Conservation (phyloP, 2,329 filamentous ascomycete genomes). For the Cladosporium sp. region DNA sequence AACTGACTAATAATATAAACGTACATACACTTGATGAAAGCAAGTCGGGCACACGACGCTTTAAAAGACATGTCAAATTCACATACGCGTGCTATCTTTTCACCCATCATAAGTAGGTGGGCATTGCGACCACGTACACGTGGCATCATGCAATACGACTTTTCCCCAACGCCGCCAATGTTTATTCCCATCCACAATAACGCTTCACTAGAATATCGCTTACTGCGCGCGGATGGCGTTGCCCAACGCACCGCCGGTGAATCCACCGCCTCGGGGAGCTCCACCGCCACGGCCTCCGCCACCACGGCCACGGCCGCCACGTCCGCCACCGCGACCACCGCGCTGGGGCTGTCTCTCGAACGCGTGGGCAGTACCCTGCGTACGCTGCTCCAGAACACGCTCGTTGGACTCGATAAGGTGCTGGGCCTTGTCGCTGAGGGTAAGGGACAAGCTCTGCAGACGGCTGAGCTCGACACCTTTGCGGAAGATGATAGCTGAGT, state of each 20-base stretch:
- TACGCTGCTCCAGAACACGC: constrained; percentile 93
- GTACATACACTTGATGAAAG: neutral
- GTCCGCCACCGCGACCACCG: constrained; percentile 59
- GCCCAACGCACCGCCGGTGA: constrained; percentile 77
- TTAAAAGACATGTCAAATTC: constrained; percentile 18
- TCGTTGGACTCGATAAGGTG: constrained; percentile 96
- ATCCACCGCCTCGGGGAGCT: constrained; percentile 71
- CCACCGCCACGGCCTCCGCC: constrained; percentile 55
- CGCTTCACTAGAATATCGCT: constrained; percentile 14
- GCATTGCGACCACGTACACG: constrained; percentile 14
- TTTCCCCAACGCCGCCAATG: constrained; percentile 19
- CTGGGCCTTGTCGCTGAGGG: constrained; percentile 93
- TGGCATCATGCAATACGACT: constrained; percentile 19
- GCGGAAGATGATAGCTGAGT: constrained; percentile 95
- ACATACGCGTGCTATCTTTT: constrained; percentile 20
- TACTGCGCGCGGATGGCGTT: constrained; percentile 52
- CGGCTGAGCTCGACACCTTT: constrained; percentile 98
- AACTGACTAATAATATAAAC: neutral
- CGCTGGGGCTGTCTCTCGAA: constrained; percentile 89
- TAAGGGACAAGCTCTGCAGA: constrained; percentile 91
- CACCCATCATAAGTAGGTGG: constrained; percentile 16
- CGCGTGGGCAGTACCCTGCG: constrained; percentile 90
- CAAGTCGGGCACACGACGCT: neutral
- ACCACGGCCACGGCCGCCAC: constrained; percentile 57
- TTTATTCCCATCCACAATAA: constrained; percentile 20